phyloP scores from a whole-genome alignment of 192 early-diverging fungal genomes.

The Entomortierella chlamydospora region DNA sequence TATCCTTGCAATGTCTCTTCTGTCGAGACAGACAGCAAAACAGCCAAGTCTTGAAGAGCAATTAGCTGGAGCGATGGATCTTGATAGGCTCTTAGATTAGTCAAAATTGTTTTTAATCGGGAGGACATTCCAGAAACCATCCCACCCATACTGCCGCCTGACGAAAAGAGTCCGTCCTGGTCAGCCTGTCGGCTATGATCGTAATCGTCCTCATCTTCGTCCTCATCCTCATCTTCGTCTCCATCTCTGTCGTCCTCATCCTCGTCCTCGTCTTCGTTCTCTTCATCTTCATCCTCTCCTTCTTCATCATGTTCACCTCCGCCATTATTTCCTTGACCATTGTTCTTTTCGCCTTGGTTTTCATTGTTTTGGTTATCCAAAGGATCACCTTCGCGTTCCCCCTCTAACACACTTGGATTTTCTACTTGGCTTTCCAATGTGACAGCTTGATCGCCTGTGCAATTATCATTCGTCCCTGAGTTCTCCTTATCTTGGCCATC shows the following conservation, averaged over 20 bases:
- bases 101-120: conserved; percentile 70
- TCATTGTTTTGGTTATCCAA: not conserved
- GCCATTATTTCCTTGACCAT: not conserved
- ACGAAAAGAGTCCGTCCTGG: conserved; percentile 53
- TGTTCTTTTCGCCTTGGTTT: not conserved
- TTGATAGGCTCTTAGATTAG: conserved; percentile 64
- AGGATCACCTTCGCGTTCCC: not conserved
- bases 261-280: conserved; percentile 36
- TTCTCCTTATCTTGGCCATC: not conserved
- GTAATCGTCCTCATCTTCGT: conserved; percentile 58
- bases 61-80: conserved; percentile 80
- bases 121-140: conserved; percentile 53
- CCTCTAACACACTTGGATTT: not conserved
- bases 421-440: not conserved
- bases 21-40: conserved; percentile 81
- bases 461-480: not conserved
- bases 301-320: not conserved
- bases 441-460: not conserved
- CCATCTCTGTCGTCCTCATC: conserved; percentile 48
- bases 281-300: conserved; percentile 15
- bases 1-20: conserved; percentile 72
- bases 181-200: conserved; percentile 43
- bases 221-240: conserved; percentile 49
- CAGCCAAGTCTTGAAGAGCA: conserved; percentile 87
- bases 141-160: conserved; percentile 49